phyloP scores from a whole-genome alignment of 139 green algal genomes.

The Pleodorina starrii region DNA sequence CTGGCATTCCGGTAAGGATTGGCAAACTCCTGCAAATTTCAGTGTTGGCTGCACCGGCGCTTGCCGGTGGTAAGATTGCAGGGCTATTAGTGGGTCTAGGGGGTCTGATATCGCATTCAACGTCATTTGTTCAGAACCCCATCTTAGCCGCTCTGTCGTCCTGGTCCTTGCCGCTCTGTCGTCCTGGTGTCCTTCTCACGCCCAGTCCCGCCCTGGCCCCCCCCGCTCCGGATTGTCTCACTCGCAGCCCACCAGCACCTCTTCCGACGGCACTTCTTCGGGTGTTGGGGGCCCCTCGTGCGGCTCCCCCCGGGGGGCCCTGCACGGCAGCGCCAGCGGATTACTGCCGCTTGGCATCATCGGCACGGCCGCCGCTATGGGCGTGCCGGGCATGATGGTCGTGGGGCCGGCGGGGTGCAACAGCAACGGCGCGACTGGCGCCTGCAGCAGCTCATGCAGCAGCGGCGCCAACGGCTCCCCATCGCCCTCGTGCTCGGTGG shows the following conservation, averaged over 20 bases:
- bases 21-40: no score
- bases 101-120: no score
- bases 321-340: neutral
- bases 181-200: no score
- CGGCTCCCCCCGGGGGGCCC: neutral
- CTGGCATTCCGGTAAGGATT: conserved; percentile 34
- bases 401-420: neutral
- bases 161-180: no score
- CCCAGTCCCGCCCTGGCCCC: no score
- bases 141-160: no score
- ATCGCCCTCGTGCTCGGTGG: neutral
- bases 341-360: neutral
- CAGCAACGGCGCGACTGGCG: neutral
- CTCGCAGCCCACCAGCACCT: neutral
- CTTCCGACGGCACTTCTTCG: neutral
- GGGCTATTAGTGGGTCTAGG: no score
- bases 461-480: conserved; percentile 23
- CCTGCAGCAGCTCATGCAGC: conserved; percentile 21
- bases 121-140: no score
- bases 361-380: neutral
- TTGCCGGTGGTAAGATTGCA: no score
- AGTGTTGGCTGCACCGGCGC: no score
- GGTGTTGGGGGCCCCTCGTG: neutral
- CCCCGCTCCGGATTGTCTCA: neutral
- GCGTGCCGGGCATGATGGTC: neutral